phyloP scores from a whole-genome alignment of 2,329 filamentous ascomycete genomes.

The Fusarium haematococcum region DNA sequence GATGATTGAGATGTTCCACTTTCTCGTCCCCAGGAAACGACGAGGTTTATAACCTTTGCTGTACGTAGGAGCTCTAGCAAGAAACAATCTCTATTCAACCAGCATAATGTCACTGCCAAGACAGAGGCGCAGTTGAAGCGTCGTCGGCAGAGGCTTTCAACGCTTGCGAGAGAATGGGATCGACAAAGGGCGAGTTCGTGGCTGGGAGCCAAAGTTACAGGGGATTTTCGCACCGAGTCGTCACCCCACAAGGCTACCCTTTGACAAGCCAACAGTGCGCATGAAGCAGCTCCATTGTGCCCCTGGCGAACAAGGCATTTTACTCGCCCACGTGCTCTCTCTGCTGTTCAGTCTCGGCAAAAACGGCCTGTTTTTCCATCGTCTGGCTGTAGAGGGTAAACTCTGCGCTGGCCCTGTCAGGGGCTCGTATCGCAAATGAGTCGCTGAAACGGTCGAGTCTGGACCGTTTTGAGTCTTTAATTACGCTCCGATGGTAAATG shows the following conservation, averaged over 20 bases:
- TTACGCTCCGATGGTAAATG: not conserved
- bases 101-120: slow-evolving; percentile 29
- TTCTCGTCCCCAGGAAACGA: not conserved
- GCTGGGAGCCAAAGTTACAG: not conserved
- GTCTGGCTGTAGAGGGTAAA: not conserved
- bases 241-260: not conserved
- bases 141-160: not conserved
- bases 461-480: not conserved
- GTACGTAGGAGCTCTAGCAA: not conserved
- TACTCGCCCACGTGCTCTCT: not conserved
- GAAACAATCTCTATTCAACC: not conserved
- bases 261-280: not conserved
- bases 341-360: not conserved
- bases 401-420: not conserved
- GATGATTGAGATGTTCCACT: not conserved
- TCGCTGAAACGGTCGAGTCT: not conserved
- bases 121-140: not conserved
- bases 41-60: slow-evolving; percentile 3
- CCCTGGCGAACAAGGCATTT: not conserved
- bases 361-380: not conserved
- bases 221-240: not conserved
- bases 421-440: not conserved
- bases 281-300: not conserved
- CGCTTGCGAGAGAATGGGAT: not conserved
- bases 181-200: not conserved